Percentiles rank a stretch among this genome's conserved stretches.
phyloP scores from a whole-genome alignment of 129 eudicot genomes.

The Smallanthus sonchifolius region DNA sequence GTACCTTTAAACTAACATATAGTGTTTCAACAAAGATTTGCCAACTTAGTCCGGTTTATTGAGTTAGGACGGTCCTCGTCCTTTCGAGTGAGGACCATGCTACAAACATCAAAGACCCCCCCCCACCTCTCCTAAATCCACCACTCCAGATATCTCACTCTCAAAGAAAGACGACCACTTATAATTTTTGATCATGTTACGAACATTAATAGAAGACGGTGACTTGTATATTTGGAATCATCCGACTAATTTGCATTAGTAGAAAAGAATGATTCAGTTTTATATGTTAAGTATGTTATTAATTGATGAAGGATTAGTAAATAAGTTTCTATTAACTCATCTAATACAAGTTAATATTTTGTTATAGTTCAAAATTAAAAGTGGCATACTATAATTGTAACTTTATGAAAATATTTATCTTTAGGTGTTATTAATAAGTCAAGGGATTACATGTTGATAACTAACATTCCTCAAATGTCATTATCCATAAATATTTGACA shows the following conservation, averaged over 20 bases:
- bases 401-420: constrained; percentile 13
- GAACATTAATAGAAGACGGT: neutral
- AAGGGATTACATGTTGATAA: constrained; percentile 22
- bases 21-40: neutral
- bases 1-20: neutral
- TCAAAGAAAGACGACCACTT: neutral
- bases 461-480: constrained; percentile 33
- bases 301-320: neutral
- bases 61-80: neutral
- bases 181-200: neutral
- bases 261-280: neutral
- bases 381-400: constrained; percentile 2
- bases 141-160: neutral
- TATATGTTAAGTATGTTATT: neutral
- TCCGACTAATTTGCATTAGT: neutral
- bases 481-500: constrained; percentile 31
- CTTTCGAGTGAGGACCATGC: neutral
- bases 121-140: neutral
- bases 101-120: neutral
- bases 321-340: neutral
- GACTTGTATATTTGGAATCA: neutral
- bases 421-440: constrained; percentile 6
- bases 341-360: neutral
- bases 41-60: neutral
- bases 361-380: neutral